Evolutionary conservation across 1,284 basidiomycete genomes (phyloP).

Genomic region (Moesziomyces sp.): DNA sequence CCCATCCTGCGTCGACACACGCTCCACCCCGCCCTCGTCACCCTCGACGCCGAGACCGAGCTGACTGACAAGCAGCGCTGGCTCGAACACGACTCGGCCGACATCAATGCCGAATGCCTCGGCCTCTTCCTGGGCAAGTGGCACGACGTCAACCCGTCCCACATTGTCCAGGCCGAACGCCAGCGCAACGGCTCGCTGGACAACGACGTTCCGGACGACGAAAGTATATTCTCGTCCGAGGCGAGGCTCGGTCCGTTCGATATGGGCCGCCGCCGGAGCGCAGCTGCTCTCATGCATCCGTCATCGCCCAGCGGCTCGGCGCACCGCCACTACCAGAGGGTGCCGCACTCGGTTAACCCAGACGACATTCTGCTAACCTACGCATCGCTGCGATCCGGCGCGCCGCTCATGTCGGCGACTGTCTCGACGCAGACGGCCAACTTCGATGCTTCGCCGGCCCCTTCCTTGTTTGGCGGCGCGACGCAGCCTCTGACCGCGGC

Average conservation of each 20-base stretch:
- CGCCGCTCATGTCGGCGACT: slow-evolving; percentile 29
- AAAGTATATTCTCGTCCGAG: slow-evolving; percentile 33
- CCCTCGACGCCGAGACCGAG: slow-evolving; percentile 75
- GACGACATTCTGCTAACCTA: slow-evolving; percentile 51
- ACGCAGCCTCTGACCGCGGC: slow-evolving; percentile 32
- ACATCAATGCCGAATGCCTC: slow-evolving; percentile 77
- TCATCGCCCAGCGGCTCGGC: slow-evolving; percentile 32
- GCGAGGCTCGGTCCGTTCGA: slow-evolving; percentile 29
- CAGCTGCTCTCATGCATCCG: slow-evolving; percentile 26
- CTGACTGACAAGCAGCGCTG: slow-evolving; percentile 76
- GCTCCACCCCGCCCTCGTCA: slow-evolving; percentile 79
- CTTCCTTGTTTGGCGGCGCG: slow-evolving; percentile 12
- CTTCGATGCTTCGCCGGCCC: slow-evolving; percentile 6
- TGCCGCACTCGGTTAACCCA: slow-evolving; percentile 41
- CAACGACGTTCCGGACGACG: slow-evolving; percentile 26
- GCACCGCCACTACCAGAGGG: slow-evolving; percentile 27
- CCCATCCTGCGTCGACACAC: slow-evolving; percentile 77
- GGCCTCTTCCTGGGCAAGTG: slow-evolving; percentile 64
- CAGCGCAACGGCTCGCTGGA: slow-evolving; percentile 27
- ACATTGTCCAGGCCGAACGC: slow-evolving; percentile 36
- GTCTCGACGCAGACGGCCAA: slow-evolving; percentile 13
- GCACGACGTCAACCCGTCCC: slow-evolving; percentile 45
- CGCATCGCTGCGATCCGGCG: slow-evolving; percentile 47
- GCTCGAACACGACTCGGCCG: slow-evolving; percentile 75
- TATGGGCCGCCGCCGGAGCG: slow-evolving; percentile 34